Evolutionary conservation across 305 asterid genomes (phyloP), one percentile per base, ranked within the genome.

Genomic region (Withania somnifera): DNA sequence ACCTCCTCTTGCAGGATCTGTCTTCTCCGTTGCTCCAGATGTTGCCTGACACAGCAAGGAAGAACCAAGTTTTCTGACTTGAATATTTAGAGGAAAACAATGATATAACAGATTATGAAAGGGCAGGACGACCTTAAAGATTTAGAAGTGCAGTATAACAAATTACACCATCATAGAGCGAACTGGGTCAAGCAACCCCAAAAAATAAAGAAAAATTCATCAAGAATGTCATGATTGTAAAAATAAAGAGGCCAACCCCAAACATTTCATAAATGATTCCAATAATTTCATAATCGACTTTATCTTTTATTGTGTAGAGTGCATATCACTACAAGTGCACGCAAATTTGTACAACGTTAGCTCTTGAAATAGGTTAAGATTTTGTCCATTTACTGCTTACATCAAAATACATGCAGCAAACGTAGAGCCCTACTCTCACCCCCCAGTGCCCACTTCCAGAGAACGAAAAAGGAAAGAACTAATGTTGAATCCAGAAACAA

Each of bases 11-110:
- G 93, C 89, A 56, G 88, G 56, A 82, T 75, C 84, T 85, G 60
- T 86, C 67, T 51, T 87, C 78, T 84, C 93, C 78, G 80, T 89
- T 73, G 92, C 77, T 79, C 90, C 87, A 79, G 97, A 64, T 53
- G 88, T 54, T 77, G 85, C 92, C 99, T 95, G 90, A 32, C 83
- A 85, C 87, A 77, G 79, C 66, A 76, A 60, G 80, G 83, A 50
- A 53, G 51, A 51, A 51, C 8, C 11, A 69, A 73, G 28, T n/a
- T 61, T 38, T 28, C 15, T 30, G 76, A 80, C 11, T 2, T 26
- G 54, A 73, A 26, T 3, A 66, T 51, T 11, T 3, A 64, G 82
- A 51, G 66, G 9, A 81, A 64, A 81, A 66, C 2, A 3, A 32
- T 17, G 17, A 10, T 51, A 28, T 28, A 28, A 75, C 80, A 51